These are phyloP conservation scores for Russula dissimulans DNA, from an alignment of 768 basidiomycete genomes.

Conservation along the genomic window DNA sequence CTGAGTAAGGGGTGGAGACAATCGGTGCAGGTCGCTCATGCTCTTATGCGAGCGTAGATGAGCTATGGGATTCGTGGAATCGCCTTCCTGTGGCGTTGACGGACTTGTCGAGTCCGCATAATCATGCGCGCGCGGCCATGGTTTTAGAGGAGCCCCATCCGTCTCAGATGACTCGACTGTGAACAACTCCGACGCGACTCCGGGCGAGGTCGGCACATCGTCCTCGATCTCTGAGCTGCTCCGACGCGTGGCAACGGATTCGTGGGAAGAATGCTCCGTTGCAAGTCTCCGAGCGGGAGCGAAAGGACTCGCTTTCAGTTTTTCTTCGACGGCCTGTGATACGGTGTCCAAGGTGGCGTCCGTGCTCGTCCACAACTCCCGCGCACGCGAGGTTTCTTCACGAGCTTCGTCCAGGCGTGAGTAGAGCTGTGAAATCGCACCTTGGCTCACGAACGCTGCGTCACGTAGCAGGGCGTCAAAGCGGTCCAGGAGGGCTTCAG, in stretches of 20 bases:
- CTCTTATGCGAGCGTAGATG: constrained; percentile 16
- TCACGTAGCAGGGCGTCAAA: constrained; percentile 42
- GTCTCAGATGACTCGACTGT: background rate
- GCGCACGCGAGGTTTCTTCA: constrained; percentile 41
- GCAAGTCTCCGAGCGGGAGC: background rate
- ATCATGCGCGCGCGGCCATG: constrained; percentile 2
- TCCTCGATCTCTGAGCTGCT: constrained; percentile 7
- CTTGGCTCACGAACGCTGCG: constrained; percentile 36
- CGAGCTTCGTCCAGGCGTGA: constrained; percentile 42
- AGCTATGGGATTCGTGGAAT: background rate
- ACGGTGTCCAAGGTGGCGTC: constrained; percentile 37
- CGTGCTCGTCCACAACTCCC: constrained; percentile 36
- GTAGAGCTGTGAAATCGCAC: constrained; percentile 43
- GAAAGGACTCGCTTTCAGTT: constrained; percentile 22
- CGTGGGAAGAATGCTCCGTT: background rate
- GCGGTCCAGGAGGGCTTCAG: constrained; percentile 31
- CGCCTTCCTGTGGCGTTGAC: background rate
- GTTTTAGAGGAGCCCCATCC: background rate
- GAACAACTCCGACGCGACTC: background rate
- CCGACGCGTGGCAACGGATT: background rate
- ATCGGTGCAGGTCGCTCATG: constrained; percentile 13
- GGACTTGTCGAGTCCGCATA: background rate
- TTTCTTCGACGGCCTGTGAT: constrained; percentile 37
- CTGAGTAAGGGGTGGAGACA: background rate
- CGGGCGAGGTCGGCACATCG: background rate